Conservation (phyloP, 345 rosid genomes). For the Nasturtium officinale region DNA sequence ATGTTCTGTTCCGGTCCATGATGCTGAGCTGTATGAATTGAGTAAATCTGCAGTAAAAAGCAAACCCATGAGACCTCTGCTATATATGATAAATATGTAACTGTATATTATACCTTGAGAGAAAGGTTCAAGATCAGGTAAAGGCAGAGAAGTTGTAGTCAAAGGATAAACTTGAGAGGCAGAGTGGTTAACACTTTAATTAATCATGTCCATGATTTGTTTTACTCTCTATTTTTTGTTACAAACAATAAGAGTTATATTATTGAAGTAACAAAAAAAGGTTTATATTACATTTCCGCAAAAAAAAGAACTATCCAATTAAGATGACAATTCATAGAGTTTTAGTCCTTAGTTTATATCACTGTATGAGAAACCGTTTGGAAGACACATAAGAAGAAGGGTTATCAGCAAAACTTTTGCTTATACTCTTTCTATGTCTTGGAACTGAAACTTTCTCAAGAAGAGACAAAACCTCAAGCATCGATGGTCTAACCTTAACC, state of each 20-base stretch:
- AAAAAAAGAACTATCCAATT: slow-evolving; percentile 25
- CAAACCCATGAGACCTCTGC: slow-evolving; percentile 25
- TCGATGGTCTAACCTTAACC: slow-evolving; percentile 64
- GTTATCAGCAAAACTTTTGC: slow-evolving; percentile 31
- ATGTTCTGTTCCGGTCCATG: slow-evolving; percentile 42
- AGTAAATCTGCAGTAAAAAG: slow-evolving; percentile 33
- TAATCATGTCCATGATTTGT: slow-evolving; percentile 28
- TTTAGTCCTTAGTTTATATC: not conserved
- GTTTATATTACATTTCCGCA: slow-evolving; percentile 9
- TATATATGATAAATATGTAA: not conserved
- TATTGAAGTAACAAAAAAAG: slow-evolving; percentile 22
- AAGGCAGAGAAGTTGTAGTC: slow-evolving; percentile 35
- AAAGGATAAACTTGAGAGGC: slow-evolving; percentile 36
- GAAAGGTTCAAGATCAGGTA: slow-evolving; percentile 43
- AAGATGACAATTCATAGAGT: not conserved
- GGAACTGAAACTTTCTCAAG: slow-evolving; percentile 49
- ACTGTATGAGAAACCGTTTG: slow-evolving; percentile 28
- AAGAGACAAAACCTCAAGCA: slow-evolving; percentile 56
- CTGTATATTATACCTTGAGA: slow-evolving; percentile 40
- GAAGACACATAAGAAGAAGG: slow-evolving; percentile 24
- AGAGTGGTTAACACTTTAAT: slow-evolving; percentile 19
- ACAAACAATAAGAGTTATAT: slow-evolving; percentile 9
- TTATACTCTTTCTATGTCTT: slow-evolving; percentile 40
- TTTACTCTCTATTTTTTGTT: not conserved
- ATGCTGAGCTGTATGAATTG: slow-evolving; percentile 32